Conservation (phyloP, 768 basidiomycete genomes). For the Trametes elegans region DNA sequence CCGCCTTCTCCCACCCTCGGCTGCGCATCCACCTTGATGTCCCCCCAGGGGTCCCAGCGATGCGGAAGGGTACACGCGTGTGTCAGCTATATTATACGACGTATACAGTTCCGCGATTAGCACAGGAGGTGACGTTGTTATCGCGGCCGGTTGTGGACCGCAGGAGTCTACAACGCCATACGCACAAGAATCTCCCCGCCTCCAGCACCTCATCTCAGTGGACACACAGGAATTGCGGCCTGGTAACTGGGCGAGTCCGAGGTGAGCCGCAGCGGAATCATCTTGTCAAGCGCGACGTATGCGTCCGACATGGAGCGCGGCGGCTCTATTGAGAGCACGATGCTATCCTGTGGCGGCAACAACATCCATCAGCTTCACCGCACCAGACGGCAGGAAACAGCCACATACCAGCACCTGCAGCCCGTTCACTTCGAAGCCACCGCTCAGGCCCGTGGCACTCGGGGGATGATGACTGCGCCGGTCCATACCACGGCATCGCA, state of each 20-base stretch:
- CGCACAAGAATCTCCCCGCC: no score
- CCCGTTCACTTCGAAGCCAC: conserved; percentile 25
- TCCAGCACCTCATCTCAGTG: background rate
- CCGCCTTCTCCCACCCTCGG: background rate
- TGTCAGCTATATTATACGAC: no score
- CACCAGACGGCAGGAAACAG: background rate
- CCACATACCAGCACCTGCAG: conserved; percentile 25
- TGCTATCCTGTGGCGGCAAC: conserved; percentile 26
- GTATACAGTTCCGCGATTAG: background rate
- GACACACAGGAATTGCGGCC: conserved; percentile 10
- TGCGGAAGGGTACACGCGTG: no score
- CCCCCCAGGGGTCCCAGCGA: no score
- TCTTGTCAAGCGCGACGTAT: conserved; percentile 21
- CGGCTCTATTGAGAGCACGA: conserved; percentile 24
- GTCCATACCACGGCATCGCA: conserved; percentile 25
- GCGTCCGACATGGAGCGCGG: conserved; percentile 14
- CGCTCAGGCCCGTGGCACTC: conserved; percentile 5
- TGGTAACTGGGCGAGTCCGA: conserved; percentile 23
- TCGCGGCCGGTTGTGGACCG: no score
- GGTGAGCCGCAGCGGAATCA: conserved; percentile 25
- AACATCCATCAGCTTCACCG: background rate
- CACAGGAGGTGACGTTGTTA: no score
- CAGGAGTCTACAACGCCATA: no score
- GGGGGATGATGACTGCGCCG: conserved; percentile 23
- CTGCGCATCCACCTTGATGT: background rate